These are phyloP conservation scores for Aspergillus terreus DNA, from an alignment of 2,329 filamentous ascomycete genomes.

Conservation along the genomic window DNA sequence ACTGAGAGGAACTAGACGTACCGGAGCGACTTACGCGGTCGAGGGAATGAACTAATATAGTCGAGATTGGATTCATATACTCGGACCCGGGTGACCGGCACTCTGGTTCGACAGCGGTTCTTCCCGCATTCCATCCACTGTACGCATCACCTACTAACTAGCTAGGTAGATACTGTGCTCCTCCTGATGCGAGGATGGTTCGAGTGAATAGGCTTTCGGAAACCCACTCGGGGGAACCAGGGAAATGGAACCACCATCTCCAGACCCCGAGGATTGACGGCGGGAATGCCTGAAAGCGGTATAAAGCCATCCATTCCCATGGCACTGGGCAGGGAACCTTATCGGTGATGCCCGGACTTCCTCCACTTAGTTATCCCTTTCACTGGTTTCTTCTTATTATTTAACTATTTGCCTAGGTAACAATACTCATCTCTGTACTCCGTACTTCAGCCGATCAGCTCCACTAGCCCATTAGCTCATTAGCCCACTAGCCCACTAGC, in stretches of 20 bases:
- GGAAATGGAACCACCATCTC: not conserved
- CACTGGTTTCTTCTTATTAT: not conserved
- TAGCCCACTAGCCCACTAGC: not conserved
- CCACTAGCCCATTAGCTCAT: not conserved
- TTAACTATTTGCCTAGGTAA: no score
- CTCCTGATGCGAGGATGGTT: no score
- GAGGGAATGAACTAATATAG: no score
- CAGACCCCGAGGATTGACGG: no score
- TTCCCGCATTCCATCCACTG: not conserved
- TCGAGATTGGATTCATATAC: not conserved
- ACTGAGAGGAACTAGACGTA: no score
- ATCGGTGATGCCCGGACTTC: not conserved
- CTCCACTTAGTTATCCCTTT: not conserved
- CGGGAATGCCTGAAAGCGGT: no score
- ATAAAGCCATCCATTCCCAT: not conserved
- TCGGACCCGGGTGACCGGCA: no score
- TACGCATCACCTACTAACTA: no score
- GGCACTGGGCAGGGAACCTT: slow-evolving; percentile 5
- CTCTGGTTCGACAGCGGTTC: not conserved
- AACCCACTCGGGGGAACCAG: slow-evolving; percentile 1
- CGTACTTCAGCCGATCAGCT: no score
- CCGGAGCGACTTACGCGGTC: no score
- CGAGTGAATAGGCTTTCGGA: not conserved
- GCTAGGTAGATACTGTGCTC: no score
- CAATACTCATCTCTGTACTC: no score